Base-by-base conservation (phyloP, 192 early-diverging fungal genomes). In the Coemansia sp. region DNA sequence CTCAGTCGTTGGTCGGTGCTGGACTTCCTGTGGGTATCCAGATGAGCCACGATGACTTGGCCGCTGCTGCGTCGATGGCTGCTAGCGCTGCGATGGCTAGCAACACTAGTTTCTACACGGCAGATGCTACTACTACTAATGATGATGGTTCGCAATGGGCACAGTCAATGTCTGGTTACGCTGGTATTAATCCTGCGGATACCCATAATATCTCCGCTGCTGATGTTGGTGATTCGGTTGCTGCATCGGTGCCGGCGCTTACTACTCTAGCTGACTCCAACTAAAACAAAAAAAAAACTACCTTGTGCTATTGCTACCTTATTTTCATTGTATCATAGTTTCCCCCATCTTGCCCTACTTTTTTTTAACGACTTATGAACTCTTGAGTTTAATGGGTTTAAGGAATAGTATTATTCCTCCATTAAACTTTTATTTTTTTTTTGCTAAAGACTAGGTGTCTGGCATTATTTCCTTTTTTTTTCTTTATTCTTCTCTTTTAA, bases 1-100 rank as follows among this genome's bases (percentile, higher is more conserved):
- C 72, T n/a, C 58, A 57, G 59, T 75, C 74, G 51, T 53, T 75
- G 15, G 69, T 67, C 34, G 61, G 70, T 8, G 77, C 77, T 22
- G 67, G 64, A 2, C 59, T 61, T 17, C 51, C 20, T 6, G 56
- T 14, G 7, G 43, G 43, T 43, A 68, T 68, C 2, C 43, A 39
- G 11, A 61, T 62, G 68, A 51, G 60, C 51, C 45, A 38, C 32
- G 56, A 52, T 33, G 59, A 70, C 58, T 18, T 67, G 35, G 56
- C 66, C 18, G 66, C 66, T 1, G 68, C 68, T 22, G 57, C 61
- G 41, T 51, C 61, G 9, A 63, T 63, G 39, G 61, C 61, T 12
- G 61, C 61, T 22, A 63, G 41, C 61, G 45, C 41, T 1, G 41
- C 61, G 11, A 63, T 63, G 61, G 61, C 61, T 12, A 43, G 36